Base-by-base conservation (phyloP, 169 alveolate genomes). In the Plasmodium reichenowi region DNA sequence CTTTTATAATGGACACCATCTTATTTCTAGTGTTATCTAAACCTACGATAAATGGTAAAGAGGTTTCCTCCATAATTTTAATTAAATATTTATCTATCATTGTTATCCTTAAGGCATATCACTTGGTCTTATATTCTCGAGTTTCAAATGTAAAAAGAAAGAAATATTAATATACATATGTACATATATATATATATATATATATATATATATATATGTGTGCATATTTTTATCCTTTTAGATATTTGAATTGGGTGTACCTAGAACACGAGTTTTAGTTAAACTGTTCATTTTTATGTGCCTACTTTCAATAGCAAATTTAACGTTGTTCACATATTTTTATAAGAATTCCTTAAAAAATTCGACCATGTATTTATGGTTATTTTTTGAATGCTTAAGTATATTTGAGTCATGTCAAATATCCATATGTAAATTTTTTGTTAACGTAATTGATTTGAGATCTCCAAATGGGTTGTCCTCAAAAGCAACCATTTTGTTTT, bases 341-440 rank as follows among this genome's bases (percentile, higher is more conserved):
- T 95, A 89, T 73, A 74, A 67, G 6, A 67, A 88, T 20, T 54
- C 94, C 24, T 85, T 93, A 15, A 89, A 78, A 80, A 94, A 91
- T 26, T 89, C 96, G 12, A 94, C 98, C n/a, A 93, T 96, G 72
- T 93, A 96, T 76, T 64, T 95, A 3, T 96, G 98, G 98, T 56
- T 95, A 50, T 89, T 95, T 62, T 96, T 96, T 89, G 98, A 96
- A 67, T 80, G 93, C 43, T 52, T 86, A 66, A 71, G 90, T 67
- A 85, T 88, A 62, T 74, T 86, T 66, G 89, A 75, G 62, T 91
- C 94, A 20, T 86, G 93, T 12, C 86, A 76, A 38, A 74, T 86
- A 22, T 91, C 94, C 13, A 91, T 85, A 24, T 80, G 80, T 10
- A 91, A 91, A 66, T 91, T 88, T 67, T 73, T 85, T 58, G 91